phyloP scores from a whole-genome alignment of 345 rosid genomes.

The Viola odorata region DNA sequence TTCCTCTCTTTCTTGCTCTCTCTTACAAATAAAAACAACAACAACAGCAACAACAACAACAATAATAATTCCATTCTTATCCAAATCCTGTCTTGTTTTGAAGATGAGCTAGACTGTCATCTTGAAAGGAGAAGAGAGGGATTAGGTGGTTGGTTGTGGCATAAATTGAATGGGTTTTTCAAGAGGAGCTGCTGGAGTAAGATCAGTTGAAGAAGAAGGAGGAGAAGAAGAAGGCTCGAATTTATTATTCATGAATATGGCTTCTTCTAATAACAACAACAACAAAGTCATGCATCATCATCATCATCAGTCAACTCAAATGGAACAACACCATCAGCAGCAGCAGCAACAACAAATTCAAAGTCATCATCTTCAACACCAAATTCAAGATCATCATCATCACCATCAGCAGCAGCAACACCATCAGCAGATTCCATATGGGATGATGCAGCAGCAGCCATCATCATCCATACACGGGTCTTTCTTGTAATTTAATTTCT shows the following conservation, averaged over 20 bases:
- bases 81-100: constrained; percentile 21
- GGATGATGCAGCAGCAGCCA: constrained; percentile 44
- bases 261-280: constrained; percentile 15
- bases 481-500: constrained; percentile 49
- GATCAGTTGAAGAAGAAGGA: constrained; percentile 1
- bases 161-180: constrained; percentile 29
- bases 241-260: constrained; percentile 35
- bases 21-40: background rate
- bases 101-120: constrained; percentile 16
- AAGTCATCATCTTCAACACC: constrained; percentile 16
- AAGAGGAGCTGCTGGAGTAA: constrained; percentile 15
- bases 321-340: constrained; percentile 33
- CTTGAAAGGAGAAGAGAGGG: constrained; percentile 19
- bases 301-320: constrained; percentile 12
- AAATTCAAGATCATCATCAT: constrained; percentile 15
- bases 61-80: constrained; percentile 25
- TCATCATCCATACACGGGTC: constrained; percentile 45
- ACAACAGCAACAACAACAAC: too few species aligned
- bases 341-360: constrained; percentile 16
- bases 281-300: constrained; percentile 26
- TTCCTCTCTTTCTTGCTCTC: constrained; percentile 15
- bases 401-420: constrained; percentile 35
- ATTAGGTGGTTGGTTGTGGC: constrained; percentile 26
- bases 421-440: constrained; percentile 42
- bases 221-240: background rate